These are phyloP conservation scores for Pulveroboletus ravenelii DNA, from an alignment of 768 basidiomycete species.

Conservation along the genomic window DNA sequence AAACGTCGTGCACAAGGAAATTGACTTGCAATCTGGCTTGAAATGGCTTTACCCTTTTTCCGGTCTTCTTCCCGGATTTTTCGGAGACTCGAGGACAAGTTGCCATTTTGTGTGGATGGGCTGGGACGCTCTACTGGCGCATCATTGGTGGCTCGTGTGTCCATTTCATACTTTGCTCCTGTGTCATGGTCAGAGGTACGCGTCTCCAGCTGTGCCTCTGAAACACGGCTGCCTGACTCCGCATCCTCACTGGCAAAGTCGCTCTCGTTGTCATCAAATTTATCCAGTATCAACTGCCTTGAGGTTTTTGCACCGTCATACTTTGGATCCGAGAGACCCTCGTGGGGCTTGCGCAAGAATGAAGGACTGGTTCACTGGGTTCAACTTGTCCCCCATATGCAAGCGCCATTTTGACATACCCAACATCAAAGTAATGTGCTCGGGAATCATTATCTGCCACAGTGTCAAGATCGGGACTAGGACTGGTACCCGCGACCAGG, in stretches of 20 bases:
- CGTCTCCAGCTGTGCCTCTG: constrained; percentile 7
- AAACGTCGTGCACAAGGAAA: constrained; percentile 9
- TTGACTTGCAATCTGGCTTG: constrained; percentile 70
- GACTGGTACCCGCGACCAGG: constrained; percentile 41
- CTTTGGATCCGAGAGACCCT: constrained; percentile 69
- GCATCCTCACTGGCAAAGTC: constrained; percentile 7
- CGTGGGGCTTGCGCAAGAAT: constrained; percentile 57
- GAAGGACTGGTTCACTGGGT: constrained; percentile 50
- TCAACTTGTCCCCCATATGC: neutral
- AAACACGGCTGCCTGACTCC: constrained; percentile 22
- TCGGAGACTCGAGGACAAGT: constrained; percentile 50
- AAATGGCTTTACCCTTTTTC: constrained; percentile 79
- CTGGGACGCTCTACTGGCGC: constrained; percentile 9
- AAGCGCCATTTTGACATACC: constrained; percentile 43
- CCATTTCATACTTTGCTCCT: constrained; percentile 8
- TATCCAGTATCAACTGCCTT: constrained; percentile 50
- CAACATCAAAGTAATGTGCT: constrained; percentile 84
- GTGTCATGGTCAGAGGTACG: constrained; percentile 12
- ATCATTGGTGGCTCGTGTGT: constrained; percentile 7
- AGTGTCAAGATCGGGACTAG: constrained; percentile 31
- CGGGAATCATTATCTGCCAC: constrained; percentile 36
- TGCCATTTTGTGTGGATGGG: constrained; percentile 24
- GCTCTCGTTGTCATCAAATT: constrained; percentile 21
- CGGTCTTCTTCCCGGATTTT: constrained; percentile 64
- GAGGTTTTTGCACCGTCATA: constrained; percentile 69